Base-by-base conservation (phyloP, 179 eudicot genomes). In the Silene noctiflora region DNA sequence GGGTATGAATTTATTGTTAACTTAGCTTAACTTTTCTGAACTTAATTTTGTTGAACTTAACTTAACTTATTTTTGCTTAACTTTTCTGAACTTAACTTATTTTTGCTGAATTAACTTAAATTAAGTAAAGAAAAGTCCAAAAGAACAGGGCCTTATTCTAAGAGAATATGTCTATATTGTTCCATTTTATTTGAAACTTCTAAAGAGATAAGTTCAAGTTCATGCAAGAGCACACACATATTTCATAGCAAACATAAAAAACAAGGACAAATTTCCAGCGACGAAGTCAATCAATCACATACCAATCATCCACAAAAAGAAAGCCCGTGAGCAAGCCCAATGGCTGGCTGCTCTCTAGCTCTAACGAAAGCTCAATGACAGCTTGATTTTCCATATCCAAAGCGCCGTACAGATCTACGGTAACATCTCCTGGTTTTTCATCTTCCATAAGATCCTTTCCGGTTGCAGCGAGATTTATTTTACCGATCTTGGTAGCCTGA, bases 371-470 rank as follows among this genome's bases (percentile, higher is more conserved):
- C 78, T 88, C 98, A 56, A 56, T 78, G 68, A 89, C 93, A 74
- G 97, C 98, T 80, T 86, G 86, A 75, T 76, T 83, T 85, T 96
- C 98, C 88, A 89, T 76, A 83, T 96, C 99, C 76, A 94, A 71
- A 71, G 99, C 94, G 85, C 93, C 75, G 83, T 80, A 94, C 76
- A 96, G 94, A 87, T 96, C 98, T 68, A 91, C 82, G 6, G 96
- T 94, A 51, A 96, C 97, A 72, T 93, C 99, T 79, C 98, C 99
- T 81, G 80, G 97, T 84, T 96, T 96, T 72, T 96, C 99, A 66
- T 96, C 99, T 73, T 96, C 99, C 99, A 96, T 96, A 65, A 96
- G 97, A 84, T 96, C 99, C 86, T 93, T 96, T 24, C 99, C 99
- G 14, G 97, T 96, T 17, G 99, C 99, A 85, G 99, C 99, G 69